phyloP scores from a whole-genome alignment of 371 early-diverging fungal genomes.

The Syncephalastrum sp. region DNA sequence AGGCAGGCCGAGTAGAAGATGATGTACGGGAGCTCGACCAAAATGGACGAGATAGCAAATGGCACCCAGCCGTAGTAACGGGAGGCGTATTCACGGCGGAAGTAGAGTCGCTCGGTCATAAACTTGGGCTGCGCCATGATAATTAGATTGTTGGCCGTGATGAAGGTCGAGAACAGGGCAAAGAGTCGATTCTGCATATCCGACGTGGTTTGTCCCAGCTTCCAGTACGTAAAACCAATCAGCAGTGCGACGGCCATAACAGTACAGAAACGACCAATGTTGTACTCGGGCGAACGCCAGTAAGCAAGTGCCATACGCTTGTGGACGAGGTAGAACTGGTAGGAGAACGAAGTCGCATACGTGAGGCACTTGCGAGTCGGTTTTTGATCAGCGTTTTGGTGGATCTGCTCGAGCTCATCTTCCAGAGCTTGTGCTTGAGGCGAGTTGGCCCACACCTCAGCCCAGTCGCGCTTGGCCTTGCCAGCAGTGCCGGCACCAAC shows the following conservation, averaged over 20 bases:
- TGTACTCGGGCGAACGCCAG: conserved; percentile 62
- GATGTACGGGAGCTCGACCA: conserved; percentile 51
- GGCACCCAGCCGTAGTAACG: conserved; percentile 68
- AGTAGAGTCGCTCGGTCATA: conserved; percentile 26
- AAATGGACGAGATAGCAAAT: conserved; percentile 50
- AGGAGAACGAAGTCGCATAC: conserved; percentile 35
- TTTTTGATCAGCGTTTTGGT: conserved; percentile 15
- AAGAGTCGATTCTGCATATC: conserved; percentile 68
- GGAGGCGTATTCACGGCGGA: conserved; percentile 56
- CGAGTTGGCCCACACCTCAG: conserved; percentile 50
- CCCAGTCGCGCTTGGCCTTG: conserved; percentile 52
- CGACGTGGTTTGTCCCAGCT: conserved; percentile 40
- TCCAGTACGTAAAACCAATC: conserved; percentile 60
- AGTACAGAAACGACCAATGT: conserved; percentile 52
- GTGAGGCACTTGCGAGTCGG: conserved; percentile 18
- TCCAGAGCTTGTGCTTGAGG: conserved; percentile 25
- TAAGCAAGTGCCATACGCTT: conserved; percentile 53
- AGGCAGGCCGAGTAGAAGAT: conserved; percentile 44
- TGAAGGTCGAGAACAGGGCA: conserved; percentile 64
- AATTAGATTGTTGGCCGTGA: conserved; percentile 46
- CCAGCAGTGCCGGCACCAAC: conserved; percentile 52
- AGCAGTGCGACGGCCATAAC: conserved; percentile 43
- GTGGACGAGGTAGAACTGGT: conserved; percentile 43
- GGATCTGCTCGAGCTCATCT: conserved; percentile 23
- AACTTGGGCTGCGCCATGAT: conserved; percentile 69